These are phyloP conservation scores for Monosporascus sp. DNA, from an alignment of 2,329 filamentous ascomycete genomes.

Conservation along the genomic window DNA sequence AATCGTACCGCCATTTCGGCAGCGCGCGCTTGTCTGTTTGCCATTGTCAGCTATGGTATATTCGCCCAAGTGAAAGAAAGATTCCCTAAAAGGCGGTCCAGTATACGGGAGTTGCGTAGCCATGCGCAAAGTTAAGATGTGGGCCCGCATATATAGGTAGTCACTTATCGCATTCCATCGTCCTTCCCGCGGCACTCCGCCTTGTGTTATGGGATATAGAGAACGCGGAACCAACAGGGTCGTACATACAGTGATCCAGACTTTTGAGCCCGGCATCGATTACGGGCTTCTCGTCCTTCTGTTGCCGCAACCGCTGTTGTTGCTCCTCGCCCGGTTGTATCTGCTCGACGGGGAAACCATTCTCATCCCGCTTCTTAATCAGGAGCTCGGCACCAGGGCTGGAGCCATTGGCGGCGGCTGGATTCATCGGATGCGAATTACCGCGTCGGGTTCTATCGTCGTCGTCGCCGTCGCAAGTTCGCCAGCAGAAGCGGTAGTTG, in stretches of 20 bases:
- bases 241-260: conserved; percentile 66
- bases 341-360: conserved; percentile 12
- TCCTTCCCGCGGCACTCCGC: too few relatives aligned
- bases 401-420: conserved; percentile 25
- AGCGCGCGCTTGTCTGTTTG: conserved; percentile 71
- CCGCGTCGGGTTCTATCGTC: background rate
- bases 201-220: conserved; percentile 1
- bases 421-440: conserved; percentile 26
- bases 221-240: conserved; percentile 4
- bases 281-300: conserved; percentile 21
- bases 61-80: background rate
- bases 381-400: conserved; percentile 16
- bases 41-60: background rate
- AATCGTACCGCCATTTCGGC: conserved; percentile 79
- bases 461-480: too few relatives aligned
- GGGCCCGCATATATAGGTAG: too few relatives aligned
- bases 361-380: background rate
- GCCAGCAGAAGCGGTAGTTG: too few relatives aligned
- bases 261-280: conserved; percentile 74
- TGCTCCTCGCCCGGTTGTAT: conserved; percentile 22
- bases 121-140: too few relatives aligned
- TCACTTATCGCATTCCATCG: too few relatives aligned
- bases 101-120: too few relatives aligned
- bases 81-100: background rate
- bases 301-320: conserved; percentile 7